phyloP scores from a whole-genome alignment of 106 monocot genomes.

The Apostasia ramifera region DNA sequence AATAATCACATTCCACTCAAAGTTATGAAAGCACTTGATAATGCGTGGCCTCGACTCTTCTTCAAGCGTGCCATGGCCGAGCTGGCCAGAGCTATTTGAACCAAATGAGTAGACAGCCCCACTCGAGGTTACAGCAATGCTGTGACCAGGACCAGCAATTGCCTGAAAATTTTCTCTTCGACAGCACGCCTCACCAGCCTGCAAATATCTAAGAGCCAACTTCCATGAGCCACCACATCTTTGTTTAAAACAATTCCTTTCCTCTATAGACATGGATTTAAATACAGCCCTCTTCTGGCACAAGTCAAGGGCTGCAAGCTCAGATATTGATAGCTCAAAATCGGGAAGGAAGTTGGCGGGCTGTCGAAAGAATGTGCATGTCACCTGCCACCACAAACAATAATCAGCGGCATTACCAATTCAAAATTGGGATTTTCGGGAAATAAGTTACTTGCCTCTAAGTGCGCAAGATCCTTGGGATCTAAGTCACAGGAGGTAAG shows the following conservation, averaged over 20 bases:
- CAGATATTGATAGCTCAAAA: constrained; percentile 68
- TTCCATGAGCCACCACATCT: constrained; percentile 94
- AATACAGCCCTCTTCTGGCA: constrained; percentile 88
- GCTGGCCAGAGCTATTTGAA: constrained; percentile 87
- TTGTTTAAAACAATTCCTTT: constrained; percentile 49
- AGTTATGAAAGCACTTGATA: constrained; percentile 63
- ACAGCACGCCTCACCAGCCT: constrained; percentile 80
- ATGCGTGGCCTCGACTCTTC: constrained; percentile 88
- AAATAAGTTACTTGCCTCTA: constrained; percentile 76
- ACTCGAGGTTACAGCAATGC: constrained; percentile 73
- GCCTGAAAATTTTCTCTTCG: constrained; percentile 89
- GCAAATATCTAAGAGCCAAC: constrained; percentile 76
- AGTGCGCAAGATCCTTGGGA: constrained; percentile 78
- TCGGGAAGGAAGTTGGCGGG: constrained; percentile 88
- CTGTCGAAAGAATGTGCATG: constrained; percentile 82
- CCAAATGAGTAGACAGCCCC: constrained; percentile 88
- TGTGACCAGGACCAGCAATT: constrained; percentile 91
- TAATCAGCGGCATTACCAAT: constrained; percentile 54
- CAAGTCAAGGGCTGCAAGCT: constrained; percentile 94
- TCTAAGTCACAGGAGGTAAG: constrained; percentile 81
- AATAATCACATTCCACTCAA: constrained; percentile 1
- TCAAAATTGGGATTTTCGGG: constrained; percentile 8
- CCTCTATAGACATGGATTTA: constrained; percentile 51
- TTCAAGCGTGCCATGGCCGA: constrained; percentile 85
- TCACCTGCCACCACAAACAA: constrained; percentile 51